A percentile compares a stretch with the other conserved stretches of the same genome.
Conservation (phyloP, 2,329 filamentous ascomycete species). For the Pseudogymnoascus sp. region DNA sequence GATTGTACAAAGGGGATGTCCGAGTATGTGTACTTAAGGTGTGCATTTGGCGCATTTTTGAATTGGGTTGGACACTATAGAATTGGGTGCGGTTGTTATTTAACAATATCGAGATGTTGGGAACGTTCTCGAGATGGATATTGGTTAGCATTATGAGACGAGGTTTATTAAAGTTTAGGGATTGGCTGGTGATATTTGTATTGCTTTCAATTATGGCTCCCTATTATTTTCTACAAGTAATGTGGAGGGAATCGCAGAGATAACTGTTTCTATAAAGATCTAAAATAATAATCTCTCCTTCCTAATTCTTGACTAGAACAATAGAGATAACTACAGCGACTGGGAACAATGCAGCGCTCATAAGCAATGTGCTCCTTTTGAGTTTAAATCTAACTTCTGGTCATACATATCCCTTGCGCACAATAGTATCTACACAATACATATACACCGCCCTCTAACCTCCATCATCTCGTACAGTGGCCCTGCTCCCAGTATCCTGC, state of each 20-base stretch:
- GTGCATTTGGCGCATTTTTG: constrained; percentile 3
- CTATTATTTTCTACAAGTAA: neutral
- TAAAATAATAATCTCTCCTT: neutral
- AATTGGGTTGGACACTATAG: constrained; percentile 3
- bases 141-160: neutral
- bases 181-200: neutral
- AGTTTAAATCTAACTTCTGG: constrained; percentile 3
- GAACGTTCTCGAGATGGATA: neutral
- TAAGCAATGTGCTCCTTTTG: neutral
- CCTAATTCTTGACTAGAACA: neutral
- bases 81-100: constrained; percentile 5
- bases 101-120: neutral
- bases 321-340: neutral
- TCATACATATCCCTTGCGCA: constrained; percentile 4
- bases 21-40: neutral
- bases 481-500: neutral
- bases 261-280: neutral
- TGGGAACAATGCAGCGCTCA: neutral
- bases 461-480: constrained; percentile 4
- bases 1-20: constrained; percentile 7
- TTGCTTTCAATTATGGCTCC: neutral
- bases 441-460: no score
- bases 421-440: constrained; percentile 7
- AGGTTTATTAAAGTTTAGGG: no score
- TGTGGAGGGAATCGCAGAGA: neutral